Evolutionary conservation across 2,329 filamentous ascomycete species (phyloP), one percentile per base, ranked within the genome.

Genomic region (Botryotinia convoluta): DNA sequence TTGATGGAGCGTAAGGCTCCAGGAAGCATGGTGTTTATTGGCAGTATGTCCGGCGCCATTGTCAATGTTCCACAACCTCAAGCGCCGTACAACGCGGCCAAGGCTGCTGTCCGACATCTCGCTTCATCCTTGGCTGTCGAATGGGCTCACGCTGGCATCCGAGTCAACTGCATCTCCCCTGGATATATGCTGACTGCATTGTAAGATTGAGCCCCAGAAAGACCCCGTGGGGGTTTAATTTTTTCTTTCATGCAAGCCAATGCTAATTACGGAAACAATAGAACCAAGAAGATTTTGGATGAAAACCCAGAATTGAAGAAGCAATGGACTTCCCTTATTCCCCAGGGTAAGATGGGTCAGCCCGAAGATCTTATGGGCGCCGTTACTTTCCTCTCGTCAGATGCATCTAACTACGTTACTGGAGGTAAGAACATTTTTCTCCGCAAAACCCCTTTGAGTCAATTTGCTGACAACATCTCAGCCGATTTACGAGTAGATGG

Each of bases 11-110:
- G 93, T 79, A 90, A 95, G 81, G 86, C 88, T 8, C 86, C 89
- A 0, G 95, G 95, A 61, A 96, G 92, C 84, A 95, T 98, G 82
- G 93, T 98, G 79, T 92, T 97, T 85, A 96, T 97, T 79, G 95
- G 95, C 42, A 96, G 92, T 87, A 98, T 98, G 95, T 95, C 92
- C 69, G 95, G 95, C 62, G 85, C 91, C 72, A 95, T 98, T 79
- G 95, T 98, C 83, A 98, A 98, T 80, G 92, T 98, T 14, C 95
- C 95, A 26, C 95, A 98, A 83, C 94, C 94, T 0, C 95, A 98
- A 82, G 93, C 89, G 63, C 94, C 95, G 0, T 98, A 98, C 85
- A 98, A 98, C 81, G 93, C 92, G 8, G 90, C 94, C 75, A 98
- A 98, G 84, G 95, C 96, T 51, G 96, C 93, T 18, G 92, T 98